These are phyloP conservation scores for Umbilicus rupestris DNA, from an alignment of 164 flowering plant species.

Conservation along the genomic window DNA sequence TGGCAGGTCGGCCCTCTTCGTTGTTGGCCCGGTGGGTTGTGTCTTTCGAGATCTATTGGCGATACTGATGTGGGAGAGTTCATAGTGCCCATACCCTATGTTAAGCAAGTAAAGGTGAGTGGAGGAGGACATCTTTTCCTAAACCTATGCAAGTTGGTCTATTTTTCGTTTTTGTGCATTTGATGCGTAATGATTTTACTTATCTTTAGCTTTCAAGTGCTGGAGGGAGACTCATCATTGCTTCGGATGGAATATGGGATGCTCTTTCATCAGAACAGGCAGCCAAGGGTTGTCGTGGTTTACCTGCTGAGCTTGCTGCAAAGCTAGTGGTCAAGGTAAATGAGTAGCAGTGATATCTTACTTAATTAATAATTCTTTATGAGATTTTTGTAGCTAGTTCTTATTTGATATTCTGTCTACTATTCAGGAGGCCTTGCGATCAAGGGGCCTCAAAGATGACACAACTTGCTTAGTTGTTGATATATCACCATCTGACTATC, in stretches of 20 bases:
- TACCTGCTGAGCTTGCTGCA: slow-evolving; percentile 86
- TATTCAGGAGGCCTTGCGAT: slow-evolving; percentile 64
- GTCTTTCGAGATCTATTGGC: slow-evolving; percentile 10
- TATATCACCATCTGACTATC: slow-evolving; percentile 53
- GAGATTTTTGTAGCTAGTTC: not conserved
- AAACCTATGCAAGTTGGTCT: not conserved
- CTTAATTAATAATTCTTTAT: not conserved
- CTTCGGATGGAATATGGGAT: slow-evolving; percentile 91
- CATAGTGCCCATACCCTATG: slow-evolving; percentile 16
- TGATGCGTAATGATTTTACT: slow-evolving; percentile 5
- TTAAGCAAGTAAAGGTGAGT: slow-evolving; percentile 84
- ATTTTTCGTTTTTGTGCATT: not conserved
- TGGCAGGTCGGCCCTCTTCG: slow-evolving; percentile 8
- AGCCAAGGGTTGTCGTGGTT: slow-evolving; percentile 63
- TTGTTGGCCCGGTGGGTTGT: slow-evolving; percentile 11
- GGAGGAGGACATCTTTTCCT: not conserved
- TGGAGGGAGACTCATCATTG: slow-evolving; percentile 79
- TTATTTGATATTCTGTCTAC: not conserved
- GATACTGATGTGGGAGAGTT: slow-evolving; percentile 12
- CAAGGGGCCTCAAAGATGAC: slow-evolving; percentile 86
- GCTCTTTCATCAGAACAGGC: slow-evolving; percentile 68
- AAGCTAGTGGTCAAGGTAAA: slow-evolving; percentile 78
- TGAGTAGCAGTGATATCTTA: not conserved
- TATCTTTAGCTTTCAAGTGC: slow-evolving; percentile 54
- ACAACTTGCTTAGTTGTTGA: slow-evolving; percentile 91